These are phyloP conservation scores for Hordeum vulgare DNA, from an alignment of 176 grass and related monocot genomes.

Conservation along the genomic window DNA sequence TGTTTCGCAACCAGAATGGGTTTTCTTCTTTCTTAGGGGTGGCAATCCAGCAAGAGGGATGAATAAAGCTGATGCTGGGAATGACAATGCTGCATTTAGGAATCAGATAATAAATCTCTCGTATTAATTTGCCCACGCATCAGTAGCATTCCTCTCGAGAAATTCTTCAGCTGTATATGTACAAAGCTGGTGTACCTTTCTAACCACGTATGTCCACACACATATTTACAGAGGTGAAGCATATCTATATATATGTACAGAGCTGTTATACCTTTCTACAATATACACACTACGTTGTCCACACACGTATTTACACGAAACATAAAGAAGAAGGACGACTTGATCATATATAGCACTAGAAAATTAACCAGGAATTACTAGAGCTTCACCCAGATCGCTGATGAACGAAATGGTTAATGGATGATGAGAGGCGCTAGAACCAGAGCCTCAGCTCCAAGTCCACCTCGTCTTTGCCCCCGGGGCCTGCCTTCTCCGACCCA, in stretches of 20 bases:
- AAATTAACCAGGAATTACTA: too few species aligned
- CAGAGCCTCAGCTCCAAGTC: conserved; percentile 57
- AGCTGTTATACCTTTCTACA: neutral
- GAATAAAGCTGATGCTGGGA: neutral
- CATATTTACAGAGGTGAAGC: neutral
- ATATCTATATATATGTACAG: neutral
- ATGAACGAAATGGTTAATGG: neutral
- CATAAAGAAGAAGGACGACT: neutral
- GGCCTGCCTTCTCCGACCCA: neutral
- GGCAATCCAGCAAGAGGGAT: too few species aligned
- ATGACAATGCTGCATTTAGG: neutral
- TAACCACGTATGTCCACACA: too few species aligned
- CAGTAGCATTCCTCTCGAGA: neutral
- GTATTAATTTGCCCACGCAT: neutral
- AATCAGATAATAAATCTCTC: neutral
- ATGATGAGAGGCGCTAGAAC: neutral
- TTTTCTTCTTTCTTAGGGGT: neutral
- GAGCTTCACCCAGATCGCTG: neutral
- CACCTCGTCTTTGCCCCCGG: conserved; percentile 5
- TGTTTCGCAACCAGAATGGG: neutral
- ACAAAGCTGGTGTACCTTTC: too few species aligned
- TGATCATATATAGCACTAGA: neutral
- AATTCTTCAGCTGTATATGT: neutral
- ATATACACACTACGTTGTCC: neutral
- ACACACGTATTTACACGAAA: conserved; percentile 9